Percentiles rank a stretch among this genome's conserved stretches.
phyloP scores from a whole-genome alignment of 2,329 filamentous ascomycete species.

The Myotisia sp. region DNA sequence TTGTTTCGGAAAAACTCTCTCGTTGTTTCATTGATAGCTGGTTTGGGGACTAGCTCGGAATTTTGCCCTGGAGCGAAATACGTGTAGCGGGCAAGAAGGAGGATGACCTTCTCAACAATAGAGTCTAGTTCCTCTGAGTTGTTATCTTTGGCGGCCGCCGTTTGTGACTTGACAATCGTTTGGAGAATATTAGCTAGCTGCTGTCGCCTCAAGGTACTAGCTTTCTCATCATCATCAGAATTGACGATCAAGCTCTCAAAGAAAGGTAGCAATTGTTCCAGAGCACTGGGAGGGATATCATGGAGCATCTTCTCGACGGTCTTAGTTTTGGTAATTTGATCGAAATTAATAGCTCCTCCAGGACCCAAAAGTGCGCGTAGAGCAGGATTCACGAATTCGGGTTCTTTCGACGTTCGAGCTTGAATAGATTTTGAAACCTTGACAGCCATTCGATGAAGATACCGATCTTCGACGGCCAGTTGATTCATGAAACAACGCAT shows the following conservation, averaged over 20 bases:
- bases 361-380: slow-evolving; percentile 55
- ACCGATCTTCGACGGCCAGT: slow-evolving; percentile 59
- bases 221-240: slow-evolving; percentile 34
- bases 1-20: slow-evolving; percentile 41
- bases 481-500: slow-evolving; percentile 74
- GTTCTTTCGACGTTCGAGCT: slow-evolving; percentile 46
- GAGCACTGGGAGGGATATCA: slow-evolving; percentile 37
- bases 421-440: slow-evolving; percentile 62
- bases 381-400: slow-evolving; percentile 45
- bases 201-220: slow-evolving; percentile 34
- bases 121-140: slow-evolving; percentile 24
- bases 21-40: slow-evolving; percentile 33
- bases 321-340: slow-evolving; percentile 72
- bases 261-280: slow-evolving; percentile 42
- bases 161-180: slow-evolving; percentile 33
- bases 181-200: slow-evolving; percentile 40
- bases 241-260: slow-evolving; percentile 34
- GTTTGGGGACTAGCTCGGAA: slow-evolving; percentile 22
- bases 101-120: slow-evolving; percentile 33
- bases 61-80: slow-evolving; percentile 33
- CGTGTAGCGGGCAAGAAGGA: slow-evolving; percentile 34
- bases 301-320: slow-evolving; percentile 62
- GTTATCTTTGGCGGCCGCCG: slow-evolving; percentile 18
- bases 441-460: slow-evolving; percentile 63
- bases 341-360: slow-evolving; percentile 63